Conservation (phyloP, 768 basidiomycete species). For the Psilocybe cyanescens region DNA sequence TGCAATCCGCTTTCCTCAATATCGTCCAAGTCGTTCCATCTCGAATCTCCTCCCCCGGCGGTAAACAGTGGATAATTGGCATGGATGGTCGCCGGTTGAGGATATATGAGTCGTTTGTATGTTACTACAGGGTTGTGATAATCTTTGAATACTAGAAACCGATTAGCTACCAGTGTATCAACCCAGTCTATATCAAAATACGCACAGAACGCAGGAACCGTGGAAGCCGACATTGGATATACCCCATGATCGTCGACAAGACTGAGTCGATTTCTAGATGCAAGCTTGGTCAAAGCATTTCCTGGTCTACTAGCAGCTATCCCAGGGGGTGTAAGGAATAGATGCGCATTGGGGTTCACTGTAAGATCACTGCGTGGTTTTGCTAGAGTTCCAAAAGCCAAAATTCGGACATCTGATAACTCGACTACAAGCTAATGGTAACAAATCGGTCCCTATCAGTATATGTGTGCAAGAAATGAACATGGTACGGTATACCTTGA, state of each 20-base stretch:
- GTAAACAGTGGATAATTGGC: slow-evolving; percentile 75
- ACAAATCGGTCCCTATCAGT: not conserved
- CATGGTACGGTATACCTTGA: slow-evolving; percentile 50
- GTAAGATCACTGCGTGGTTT: slow-evolving; percentile 57
- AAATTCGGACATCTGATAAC: slow-evolving; percentile 70
- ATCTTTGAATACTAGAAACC: slow-evolving; percentile 30
- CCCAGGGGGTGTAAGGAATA: slow-evolving; percentile 72
- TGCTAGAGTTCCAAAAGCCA: slow-evolving; percentile 70
- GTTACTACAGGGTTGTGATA: slow-evolving; percentile 33
- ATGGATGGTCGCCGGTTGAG: slow-evolving; percentile 59
- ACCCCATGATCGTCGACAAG: slow-evolving; percentile 46
- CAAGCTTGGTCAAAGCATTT: slow-evolving; percentile 15
- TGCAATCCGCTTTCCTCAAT: slow-evolving; percentile 62
- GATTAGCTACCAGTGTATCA: slow-evolving; percentile 1
- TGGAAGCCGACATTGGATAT: slow-evolving; percentile 39
- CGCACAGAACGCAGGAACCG: slow-evolving; percentile 35
- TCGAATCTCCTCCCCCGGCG: slow-evolving; percentile 66
- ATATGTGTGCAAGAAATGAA: not conserved
- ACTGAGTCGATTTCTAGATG: slow-evolving; percentile 17
- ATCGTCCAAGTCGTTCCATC: slow-evolving; percentile 58
- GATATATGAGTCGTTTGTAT: slow-evolving; percentile 53
- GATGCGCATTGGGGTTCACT: slow-evolving; percentile 70
- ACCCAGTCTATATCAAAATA: slow-evolving; percentile 11
- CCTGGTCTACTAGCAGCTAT: slow-evolving; percentile 38
- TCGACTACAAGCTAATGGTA: slow-evolving; percentile 63